A percentile compares a stretch with the other conserved stretches of the same genome.
These are phyloP conservation scores for Volvox africanus DNA, from an alignment of 139 green algal genomes.

Conservation along the genomic window DNA sequence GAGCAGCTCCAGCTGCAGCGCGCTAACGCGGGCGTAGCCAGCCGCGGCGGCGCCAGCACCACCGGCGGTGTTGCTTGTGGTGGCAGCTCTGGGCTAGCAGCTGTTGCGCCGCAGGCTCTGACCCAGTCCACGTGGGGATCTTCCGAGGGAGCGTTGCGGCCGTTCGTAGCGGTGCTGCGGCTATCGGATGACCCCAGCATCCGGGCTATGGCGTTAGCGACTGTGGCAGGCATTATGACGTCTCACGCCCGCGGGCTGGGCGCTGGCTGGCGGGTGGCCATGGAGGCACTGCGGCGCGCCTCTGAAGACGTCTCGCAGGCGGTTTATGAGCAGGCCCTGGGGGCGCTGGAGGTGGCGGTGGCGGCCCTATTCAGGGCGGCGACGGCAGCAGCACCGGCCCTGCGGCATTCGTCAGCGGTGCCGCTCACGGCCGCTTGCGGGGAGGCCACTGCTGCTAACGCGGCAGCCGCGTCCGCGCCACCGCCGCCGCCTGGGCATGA, in stretches of 20 bases:
- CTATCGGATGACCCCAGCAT: conserved; percentile 76
- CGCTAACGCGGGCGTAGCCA: neutral
- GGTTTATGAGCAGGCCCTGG: conserved; percentile 75
- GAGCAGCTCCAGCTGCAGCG: neutral
- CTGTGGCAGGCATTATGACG: conserved; percentile 62
- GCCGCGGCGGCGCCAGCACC: neutral
- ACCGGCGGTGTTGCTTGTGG: neutral
- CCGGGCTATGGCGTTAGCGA: conserved; percentile 85
- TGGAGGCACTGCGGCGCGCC: conserved; percentile 72
- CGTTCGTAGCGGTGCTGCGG: conserved; percentile 91
- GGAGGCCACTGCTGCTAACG: neutral
- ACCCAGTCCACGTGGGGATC: conserved; percentile 29
- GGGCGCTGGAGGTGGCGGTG: conserved; percentile 70
- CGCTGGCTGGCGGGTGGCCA: conserved; percentile 73
- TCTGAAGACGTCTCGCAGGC: conserved; percentile 62
- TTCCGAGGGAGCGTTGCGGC: conserved; percentile 89
- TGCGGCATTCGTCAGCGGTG: neutral
- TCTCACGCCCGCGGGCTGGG: conserved; percentile 66
- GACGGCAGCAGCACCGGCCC: conserved; percentile 1
- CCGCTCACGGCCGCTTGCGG: neutral
- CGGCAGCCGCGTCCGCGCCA: neutral
- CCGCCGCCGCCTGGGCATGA: conserved; percentile 39
- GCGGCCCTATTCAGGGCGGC: conserved; percentile 68
- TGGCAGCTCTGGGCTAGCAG: neutral
- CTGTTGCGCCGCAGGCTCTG: neutral